phyloP scores from a whole-genome alignment of 2,329 filamentous ascomycete species.

The Periglandula ipomoeae region DNA sequence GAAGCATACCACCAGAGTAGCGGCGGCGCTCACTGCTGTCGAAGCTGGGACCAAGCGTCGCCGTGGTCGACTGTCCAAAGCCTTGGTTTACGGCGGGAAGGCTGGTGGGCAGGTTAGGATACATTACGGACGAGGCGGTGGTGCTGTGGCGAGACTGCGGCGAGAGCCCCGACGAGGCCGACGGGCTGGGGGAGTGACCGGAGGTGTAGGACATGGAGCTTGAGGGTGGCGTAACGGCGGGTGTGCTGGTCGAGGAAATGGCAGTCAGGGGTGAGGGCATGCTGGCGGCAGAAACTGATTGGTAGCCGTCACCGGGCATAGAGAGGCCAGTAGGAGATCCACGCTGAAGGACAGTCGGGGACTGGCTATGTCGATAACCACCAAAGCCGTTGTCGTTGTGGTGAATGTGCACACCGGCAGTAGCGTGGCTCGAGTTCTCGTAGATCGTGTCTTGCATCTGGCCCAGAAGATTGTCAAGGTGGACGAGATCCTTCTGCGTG shows the following conservation, averaged over 20 bases:
- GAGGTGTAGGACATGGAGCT: slow-evolving; percentile 70
- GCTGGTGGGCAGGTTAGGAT: slow-evolving; percentile 54
- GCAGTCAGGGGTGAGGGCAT: slow-evolving; percentile 53
- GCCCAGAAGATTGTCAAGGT: slow-evolving; percentile 90
- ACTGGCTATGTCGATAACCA: slow-evolving; percentile 49
- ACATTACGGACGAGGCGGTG: slow-evolving; percentile 54
- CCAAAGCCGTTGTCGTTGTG: slow-evolving; percentile 57
- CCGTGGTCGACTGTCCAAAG: slow-evolving; percentile 60
- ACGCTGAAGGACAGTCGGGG: slow-evolving; percentile 35
- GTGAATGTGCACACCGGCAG: slow-evolving; percentile 69
- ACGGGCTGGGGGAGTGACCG: slow-evolving; percentile 64
- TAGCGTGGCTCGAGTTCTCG: slow-evolving; percentile 77
- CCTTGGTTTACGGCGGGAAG: slow-evolving; percentile 58
- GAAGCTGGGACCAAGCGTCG: slow-evolving; percentile 61
- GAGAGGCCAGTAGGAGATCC: slow-evolving; percentile 23
- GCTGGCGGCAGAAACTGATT: slow-evolving; percentile 41
- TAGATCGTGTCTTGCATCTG: slow-evolving; percentile 96
- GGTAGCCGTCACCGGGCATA: slow-evolving; percentile 26
- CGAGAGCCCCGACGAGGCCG: slow-evolving; percentile 56
- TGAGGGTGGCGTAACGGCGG: slow-evolving; percentile 67
- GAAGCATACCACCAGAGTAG: slow-evolving; percentile 59
- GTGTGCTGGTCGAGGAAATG: slow-evolving; percentile 57
- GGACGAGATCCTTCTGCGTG: slow-evolving; percentile 87
- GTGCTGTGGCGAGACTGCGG: slow-evolving; percentile 55
- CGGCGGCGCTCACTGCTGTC: slow-evolving; percentile 54